phyloP scores from a whole-genome alignment of 257 asterid genomes.

The Solanum sitiens region DNA sequence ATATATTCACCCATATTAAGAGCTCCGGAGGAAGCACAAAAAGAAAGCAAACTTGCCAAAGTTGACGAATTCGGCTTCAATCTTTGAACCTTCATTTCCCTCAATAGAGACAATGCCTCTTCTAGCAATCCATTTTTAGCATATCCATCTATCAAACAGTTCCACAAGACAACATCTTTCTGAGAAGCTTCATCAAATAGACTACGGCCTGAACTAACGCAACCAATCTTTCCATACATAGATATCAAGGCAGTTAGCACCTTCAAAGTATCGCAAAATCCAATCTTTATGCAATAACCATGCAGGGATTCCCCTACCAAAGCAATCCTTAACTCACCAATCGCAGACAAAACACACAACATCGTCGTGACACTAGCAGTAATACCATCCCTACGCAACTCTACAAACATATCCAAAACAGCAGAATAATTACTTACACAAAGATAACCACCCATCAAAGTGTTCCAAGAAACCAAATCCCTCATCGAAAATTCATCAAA shows the following conservation, averaged over 20 bases:
- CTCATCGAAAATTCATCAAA: slow-evolving; percentile 37
- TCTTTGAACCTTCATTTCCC: slow-evolving; percentile 24
- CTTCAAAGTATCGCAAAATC: slow-evolving; percentile 26
- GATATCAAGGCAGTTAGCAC: slow-evolving; percentile 39
- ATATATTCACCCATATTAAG: slow-evolving; percentile 23
- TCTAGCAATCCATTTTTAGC: slow-evolving; percentile 31
- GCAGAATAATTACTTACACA: slow-evolving; percentile 5
- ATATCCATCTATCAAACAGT: slow-evolving; percentile 57
- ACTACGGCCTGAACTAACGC: slow-evolving; percentile 17
- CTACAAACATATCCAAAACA: slow-evolving; percentile 29
- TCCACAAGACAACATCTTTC: slow-evolving; percentile 55
- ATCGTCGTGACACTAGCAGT: slow-evolving; percentile 23
- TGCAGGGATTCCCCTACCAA: slow-evolving; percentile 29
- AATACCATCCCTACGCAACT: slow-evolving; percentile 9
- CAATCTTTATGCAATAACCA: slow-evolving; percentile 37
- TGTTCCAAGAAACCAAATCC: slow-evolving; percentile 50
- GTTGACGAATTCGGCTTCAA: slow-evolving; percentile 44
- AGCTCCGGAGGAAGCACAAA: slow-evolving; percentile 39
- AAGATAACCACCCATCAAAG: slow-evolving; percentile 59
- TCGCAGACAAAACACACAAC: slow-evolving; percentile 28
- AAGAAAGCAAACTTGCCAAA: slow-evolving; percentile 39
- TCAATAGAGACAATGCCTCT: slow-evolving; percentile 27
- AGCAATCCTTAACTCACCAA: slow-evolving; percentile 7
- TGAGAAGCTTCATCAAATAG: slow-evolving; percentile 36
- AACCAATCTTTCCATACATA: slow-evolving; percentile 38